A percentile compares a stretch with the other conserved stretches of the same genome.
phyloP scores from a whole-genome alignment of 2,329 filamentous ascomycete genomes.

The Colletotrichum zoysiae region DNA sequence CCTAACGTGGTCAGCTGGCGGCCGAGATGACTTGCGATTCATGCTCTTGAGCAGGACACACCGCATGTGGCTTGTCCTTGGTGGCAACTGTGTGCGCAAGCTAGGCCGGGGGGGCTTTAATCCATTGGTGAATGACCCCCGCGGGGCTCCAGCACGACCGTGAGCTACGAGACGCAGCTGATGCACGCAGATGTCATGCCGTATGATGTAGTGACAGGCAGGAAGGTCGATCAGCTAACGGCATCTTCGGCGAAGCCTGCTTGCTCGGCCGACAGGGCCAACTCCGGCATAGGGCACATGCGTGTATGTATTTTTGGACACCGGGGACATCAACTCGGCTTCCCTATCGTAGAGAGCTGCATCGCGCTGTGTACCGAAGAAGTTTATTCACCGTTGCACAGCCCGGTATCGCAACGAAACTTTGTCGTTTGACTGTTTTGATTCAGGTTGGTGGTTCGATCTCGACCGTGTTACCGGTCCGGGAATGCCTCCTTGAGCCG shows the following conservation, averaged over 20 bases:
- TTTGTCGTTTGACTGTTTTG: background rate
- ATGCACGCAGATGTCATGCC: background rate
- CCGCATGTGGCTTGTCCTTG: background rate
- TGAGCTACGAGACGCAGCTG: background rate
- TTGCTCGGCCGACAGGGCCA: background rate
- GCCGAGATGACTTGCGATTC: background rate
- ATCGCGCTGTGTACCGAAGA: background rate
- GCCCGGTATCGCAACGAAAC: too few relatives aligned
- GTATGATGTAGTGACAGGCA: background rate
- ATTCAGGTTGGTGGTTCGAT: background rate
- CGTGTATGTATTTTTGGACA: background rate
- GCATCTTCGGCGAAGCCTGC: background rate
- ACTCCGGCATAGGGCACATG: too few relatives aligned
- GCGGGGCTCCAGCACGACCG: too few relatives aligned
- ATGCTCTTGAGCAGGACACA: background rate
- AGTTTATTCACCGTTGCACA: too few relatives aligned
- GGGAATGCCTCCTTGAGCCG: background rate
- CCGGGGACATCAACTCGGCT: background rate
- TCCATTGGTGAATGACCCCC: background rate
- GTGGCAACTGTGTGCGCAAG: background rate
- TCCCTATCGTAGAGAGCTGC: background rate
- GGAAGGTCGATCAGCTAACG: too few relatives aligned
- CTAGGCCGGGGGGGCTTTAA: background rate
- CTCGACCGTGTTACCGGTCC: background rate
- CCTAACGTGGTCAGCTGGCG: background rate